Percentiles rank a stretch among this genome's conserved stretches.
Evolutionary conservation across 163 green algal species (phyloP).

Genomic region (Prototheca cutis): DNA sequence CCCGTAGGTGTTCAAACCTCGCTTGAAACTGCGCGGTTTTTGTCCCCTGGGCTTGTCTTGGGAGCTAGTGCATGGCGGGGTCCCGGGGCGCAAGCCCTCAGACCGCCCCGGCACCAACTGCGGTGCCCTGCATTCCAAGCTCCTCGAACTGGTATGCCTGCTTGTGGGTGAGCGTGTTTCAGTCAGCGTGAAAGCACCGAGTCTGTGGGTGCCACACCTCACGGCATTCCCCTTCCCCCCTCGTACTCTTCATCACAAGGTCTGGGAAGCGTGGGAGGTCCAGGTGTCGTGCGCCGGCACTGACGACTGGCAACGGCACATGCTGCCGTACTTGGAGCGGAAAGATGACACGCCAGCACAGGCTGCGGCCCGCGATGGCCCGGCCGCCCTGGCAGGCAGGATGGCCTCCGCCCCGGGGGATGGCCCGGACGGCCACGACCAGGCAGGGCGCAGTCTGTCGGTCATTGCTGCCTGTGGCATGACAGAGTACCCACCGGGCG

Average conservation of each 20-base stretch:
- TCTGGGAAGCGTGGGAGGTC: slow-evolving; percentile 17
- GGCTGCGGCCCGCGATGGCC: background rate
- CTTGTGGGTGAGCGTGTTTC: too few relatives aligned
- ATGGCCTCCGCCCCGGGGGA: background rate
- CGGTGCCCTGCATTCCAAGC: slow-evolving; percentile 16
- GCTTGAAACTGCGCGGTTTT: slow-evolving; percentile 5
- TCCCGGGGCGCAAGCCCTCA: background rate
- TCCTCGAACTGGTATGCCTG: slow-evolving; percentile 24
- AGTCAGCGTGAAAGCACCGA: too few relatives aligned
- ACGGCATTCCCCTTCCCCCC: background rate
- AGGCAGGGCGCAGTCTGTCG: too few relatives aligned
- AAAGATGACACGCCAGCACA: background rate
- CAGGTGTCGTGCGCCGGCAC: background rate
- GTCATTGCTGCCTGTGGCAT: background rate
- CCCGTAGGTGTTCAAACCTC: too few relatives aligned
- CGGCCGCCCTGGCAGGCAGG: background rate
- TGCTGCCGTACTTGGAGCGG: slow-evolving; percentile 20
- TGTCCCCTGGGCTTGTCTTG: slow-evolving; percentile 11
- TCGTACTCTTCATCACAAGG: slow-evolving; percentile 1
- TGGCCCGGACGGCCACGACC: background rate
- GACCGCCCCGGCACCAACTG: background rate
- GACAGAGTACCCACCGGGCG: slow-evolving; percentile 10
- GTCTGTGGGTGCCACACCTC: too few relatives aligned
- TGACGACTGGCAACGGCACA: slow-evolving; percentile 17
- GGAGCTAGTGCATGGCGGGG: slow-evolving; percentile 27